Evolutionary conservation across 2,329 filamentous ascomycete genomes (phyloP), one percentile per base, ranked within the genome.

Genomic region (Phymatotrichopsis omnivora): DNA sequence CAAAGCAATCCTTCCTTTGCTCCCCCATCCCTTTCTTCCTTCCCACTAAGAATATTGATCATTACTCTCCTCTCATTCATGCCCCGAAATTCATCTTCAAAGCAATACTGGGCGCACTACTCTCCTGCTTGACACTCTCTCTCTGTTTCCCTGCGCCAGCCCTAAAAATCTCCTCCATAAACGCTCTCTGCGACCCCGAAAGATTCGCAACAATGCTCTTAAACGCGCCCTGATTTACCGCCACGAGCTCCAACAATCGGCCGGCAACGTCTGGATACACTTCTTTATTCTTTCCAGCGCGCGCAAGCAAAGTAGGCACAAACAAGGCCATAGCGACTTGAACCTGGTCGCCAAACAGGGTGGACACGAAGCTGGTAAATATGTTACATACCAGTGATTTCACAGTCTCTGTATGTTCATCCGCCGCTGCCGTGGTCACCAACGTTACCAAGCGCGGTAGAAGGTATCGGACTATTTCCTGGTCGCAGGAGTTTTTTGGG

Each of bases 51-150:
- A n/a, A n/a, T n/a, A n/a, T n/a, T n/a, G n/a, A n/a, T n/a, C n/a
- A n/a, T n/a, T n/a, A n/a, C n/a, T n/a, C n/a, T 29, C 27, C 8
- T 29, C 27, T 14, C 31, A 24, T 19, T 19, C 17, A 42, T 7
- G 22, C 35, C 22, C 42, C 50, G 72, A 98, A 96, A 63, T 94
- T 73, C 83, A 96, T 93, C 72, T 93, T 91, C 60, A 98, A 65
- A 42, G 85, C 85, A 70, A 98, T 98, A 53, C 71, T 91, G 10
- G 91, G 91, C 63, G 70, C 68, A 32, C 64, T 67, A 37, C 68
- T 67, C 36, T 66, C 38, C 12, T 42, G 34, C 33, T 40, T 63
- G 56, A 68, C 66, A 60, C 60, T 61, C 56, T 58, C 56, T 58
- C 62, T 66, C 54, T 63, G 60, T 57, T 42, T 23, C 29, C 47